Percentiles rank a stretch among this genome's conserved stretches.
Evolutionary conservation across 306 rosid genomes (phyloP).

Genomic region (Fagus sylvatica): DNA sequence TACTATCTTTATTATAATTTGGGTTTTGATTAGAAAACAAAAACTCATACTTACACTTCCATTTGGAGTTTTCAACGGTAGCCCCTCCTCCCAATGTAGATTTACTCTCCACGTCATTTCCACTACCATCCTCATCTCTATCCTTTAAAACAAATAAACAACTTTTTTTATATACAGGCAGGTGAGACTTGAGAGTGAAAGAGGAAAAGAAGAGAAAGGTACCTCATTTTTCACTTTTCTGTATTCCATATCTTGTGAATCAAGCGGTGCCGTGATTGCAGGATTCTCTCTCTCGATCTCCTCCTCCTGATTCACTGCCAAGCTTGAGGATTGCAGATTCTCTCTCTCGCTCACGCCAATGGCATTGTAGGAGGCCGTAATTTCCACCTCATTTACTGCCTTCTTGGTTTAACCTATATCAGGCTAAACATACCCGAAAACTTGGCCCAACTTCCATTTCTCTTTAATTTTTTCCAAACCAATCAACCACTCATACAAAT

Average conservation of each 20-base stretch:
- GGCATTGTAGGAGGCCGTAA: too few species aligned
- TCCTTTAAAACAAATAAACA: constrained; percentile 11
- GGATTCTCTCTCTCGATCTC: too few species aligned
- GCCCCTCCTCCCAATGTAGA: constrained; percentile 37
- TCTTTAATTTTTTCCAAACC: too few species aligned
- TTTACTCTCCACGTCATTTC: constrained; percentile 35
- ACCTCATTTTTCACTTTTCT: constrained; percentile 76
- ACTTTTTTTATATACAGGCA: background rate
- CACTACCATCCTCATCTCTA: constrained; percentile 29
- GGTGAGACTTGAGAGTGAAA: background rate
- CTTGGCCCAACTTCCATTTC: too few species aligned
- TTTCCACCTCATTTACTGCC: too few species aligned
- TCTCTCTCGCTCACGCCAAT: too few species aligned
- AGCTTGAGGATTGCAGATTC: too few species aligned
- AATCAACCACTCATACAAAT: too few species aligned
- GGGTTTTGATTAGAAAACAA: background rate
- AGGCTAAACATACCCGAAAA: too few species aligned
- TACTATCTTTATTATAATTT: background rate
- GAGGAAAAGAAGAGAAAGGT: background rate
- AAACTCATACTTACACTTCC: constrained; percentile 55
- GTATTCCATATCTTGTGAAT: constrained; percentile 57
- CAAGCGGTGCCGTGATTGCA: too few species aligned
- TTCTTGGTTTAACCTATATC: too few species aligned
- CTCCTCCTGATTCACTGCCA: too few species aligned
- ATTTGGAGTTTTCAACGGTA: constrained; percentile 38